These are phyloP conservation scores for Geosmithia putterillii DNA, from an alignment of 2,329 filamentous ascomycete genomes.

Conservation along the genomic window DNA sequence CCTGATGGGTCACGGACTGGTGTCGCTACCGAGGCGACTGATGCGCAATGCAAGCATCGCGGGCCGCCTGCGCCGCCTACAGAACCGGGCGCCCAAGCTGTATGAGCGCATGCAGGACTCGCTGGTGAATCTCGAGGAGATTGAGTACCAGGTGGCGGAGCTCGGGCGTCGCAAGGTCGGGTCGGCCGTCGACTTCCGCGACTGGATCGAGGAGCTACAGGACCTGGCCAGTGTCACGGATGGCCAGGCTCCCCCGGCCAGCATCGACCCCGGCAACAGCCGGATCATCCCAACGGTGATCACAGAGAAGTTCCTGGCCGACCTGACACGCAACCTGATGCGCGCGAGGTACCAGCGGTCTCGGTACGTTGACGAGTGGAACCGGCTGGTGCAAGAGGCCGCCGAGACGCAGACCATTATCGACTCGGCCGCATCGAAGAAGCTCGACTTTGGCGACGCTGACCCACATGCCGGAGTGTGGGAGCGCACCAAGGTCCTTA, in stretches of 20 bases:
- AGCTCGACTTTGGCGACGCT: constrained; percentile 58
- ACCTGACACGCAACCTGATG: constrained; percentile 70
- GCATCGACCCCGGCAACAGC: constrained; percentile 12
- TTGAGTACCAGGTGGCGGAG: constrained; percentile 71
- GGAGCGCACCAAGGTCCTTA: constrained; percentile 50
- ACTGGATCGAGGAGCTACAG: constrained; percentile 92
- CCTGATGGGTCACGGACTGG: constrained; percentile 92
- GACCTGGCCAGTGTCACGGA: constrained; percentile 65
- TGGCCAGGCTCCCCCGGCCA: constrained; percentile 30
- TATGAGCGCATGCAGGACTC: constrained; percentile 86
- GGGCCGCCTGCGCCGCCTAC: constrained; percentile 60
- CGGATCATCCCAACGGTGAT: constrained; percentile 62
- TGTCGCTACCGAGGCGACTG: constrained; percentile 74
- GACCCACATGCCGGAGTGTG: constrained; percentile 42
- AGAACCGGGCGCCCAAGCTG: constrained; percentile 65
- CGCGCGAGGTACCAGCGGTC: constrained; percentile 74
- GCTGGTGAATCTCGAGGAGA: constrained; percentile 62
- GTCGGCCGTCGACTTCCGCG: constrained; percentile 61
- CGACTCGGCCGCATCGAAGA: constrained; percentile 70
- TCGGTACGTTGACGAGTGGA: constrained; percentile 80
- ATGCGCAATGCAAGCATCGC: constrained; percentile 71
- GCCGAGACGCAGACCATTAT: constrained; percentile 68
- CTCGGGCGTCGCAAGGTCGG: constrained; percentile 72
- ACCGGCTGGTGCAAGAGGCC: constrained; percentile 61
- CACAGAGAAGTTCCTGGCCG: constrained; percentile 85